These are phyloP conservation scores for Gnaphalium uliginosum DNA, from an alignment of 129 eudicot genomes.

Conservation along the genomic window DNA sequence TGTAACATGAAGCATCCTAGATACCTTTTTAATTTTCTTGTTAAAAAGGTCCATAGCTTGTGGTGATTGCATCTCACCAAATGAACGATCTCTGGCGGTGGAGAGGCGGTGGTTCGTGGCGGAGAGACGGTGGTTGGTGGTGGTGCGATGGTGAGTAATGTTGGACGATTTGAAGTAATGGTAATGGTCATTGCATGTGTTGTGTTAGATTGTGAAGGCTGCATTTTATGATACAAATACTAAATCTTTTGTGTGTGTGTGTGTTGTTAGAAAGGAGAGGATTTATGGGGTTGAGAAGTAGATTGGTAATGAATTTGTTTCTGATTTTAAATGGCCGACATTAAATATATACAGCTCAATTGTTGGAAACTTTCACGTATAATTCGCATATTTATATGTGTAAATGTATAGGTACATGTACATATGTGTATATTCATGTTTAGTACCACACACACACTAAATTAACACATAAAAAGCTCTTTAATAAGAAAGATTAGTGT, in stretches of 20 bases:
- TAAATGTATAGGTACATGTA: neutral
- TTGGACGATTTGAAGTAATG: constrained; percentile 1
- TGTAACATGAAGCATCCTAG: constrained; percentile 27
- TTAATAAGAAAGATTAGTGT: neutral
- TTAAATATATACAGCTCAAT: neutral
- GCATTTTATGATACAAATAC: neutral
- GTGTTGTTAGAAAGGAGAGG: neutral
- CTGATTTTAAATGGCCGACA: constrained; percentile 3
- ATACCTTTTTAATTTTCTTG: constrained; percentile 18
- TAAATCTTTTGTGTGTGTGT: neutral
- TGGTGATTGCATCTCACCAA: constrained; percentile 26
- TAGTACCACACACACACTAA: neutral
- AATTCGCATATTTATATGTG: neutral
- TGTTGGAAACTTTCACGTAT: constrained; percentile 9
- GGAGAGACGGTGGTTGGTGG: neutral
- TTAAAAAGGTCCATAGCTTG: constrained; percentile 16
- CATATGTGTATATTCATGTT: neutral
- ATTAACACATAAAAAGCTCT: neutral
- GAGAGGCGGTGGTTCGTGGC: constrained; percentile 4
- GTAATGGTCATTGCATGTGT: neutral
- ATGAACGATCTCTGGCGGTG: constrained; percentile 23
- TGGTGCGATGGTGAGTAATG: neutral
- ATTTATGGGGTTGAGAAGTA: constrained; percentile 6
- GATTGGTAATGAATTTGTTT: constrained; percentile 11
- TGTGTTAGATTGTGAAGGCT: constrained; percentile 15